Evolutionary conservation across 257 asterid species (phyloP).

Genomic region (Solanum microdontum): DNA sequence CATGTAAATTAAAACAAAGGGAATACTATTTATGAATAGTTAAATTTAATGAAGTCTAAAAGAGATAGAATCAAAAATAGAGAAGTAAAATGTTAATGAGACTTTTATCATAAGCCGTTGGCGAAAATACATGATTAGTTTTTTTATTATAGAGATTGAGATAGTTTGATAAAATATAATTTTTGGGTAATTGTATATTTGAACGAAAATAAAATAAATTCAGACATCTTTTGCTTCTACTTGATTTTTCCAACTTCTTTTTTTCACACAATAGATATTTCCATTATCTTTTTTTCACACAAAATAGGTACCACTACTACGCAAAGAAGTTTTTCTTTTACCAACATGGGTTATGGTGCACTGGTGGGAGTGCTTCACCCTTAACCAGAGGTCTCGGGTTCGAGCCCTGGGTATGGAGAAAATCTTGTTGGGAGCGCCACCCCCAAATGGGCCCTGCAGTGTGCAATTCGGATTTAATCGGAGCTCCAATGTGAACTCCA

Average conservation of each 20-base stretch:
- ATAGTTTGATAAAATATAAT: neutral
- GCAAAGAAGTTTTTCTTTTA: neutral
- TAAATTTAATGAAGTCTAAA: too few species aligned
- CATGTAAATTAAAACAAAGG: too few species aligned
- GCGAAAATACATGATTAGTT: neutral
- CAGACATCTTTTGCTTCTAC: neutral
- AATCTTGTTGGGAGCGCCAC: too few species aligned
- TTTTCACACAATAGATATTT: neutral
- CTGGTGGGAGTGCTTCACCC: neutral
- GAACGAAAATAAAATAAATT: neutral
- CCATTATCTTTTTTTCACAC: neutral
- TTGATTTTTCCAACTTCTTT: neutral
- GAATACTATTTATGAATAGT: neutral
- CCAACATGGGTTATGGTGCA: neutral
- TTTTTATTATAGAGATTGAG: neutral
- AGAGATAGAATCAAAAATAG: neutral
- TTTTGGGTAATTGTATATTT: neutral
- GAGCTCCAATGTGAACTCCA: too few species aligned
- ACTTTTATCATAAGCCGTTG: neutral
- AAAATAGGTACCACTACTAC: neutral
- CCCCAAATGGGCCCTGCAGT: neutral
- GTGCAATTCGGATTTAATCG: accelerated
- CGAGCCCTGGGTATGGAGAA: neutral
- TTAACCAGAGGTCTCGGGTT: too few species aligned
- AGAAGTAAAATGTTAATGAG: neutral